Base-by-base conservation (phyloP, 306 rosid genomes). In the Astragalus glycyphyllos region DNA sequence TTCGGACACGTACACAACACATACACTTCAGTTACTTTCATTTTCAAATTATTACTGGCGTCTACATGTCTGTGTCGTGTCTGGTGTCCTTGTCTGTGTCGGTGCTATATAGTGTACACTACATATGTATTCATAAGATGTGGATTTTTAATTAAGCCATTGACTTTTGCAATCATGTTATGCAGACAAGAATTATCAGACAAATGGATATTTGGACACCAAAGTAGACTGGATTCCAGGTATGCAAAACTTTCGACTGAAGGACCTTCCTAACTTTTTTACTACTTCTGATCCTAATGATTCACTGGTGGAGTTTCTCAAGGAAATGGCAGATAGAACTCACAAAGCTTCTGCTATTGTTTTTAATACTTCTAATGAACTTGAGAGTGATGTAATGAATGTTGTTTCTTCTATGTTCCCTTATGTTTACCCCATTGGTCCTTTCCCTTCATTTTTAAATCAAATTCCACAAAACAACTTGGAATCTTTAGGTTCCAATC, bases 211-310 rank as follows among this genome's bases (percentile, higher is more conserved):
- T 62, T 51, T 73, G 34, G 71, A 73, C 55, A 20, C 55, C 3
- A 50, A 62, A 62, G 62, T 73, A 3, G 71, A 73, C 5, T 73
- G 77, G 44, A 73, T 79, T 66, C 58, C 59, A 9, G 63, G 74
- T 10, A 23, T 64, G 75, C 2, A 41, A 47, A 66, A 58, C 11
- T 58, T 79, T 20, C 26, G 57, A 12, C 15, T 72, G 17, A 72
- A 65, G 68, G 73, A 65, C 23, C 17, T 72, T 0, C 26, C 34
- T 1, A 59, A 11, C 1, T 65, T 38, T 40, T 6, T 70, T 1
- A 10, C 47, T 46, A 73, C 83, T 11, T 67, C 75, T 11, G 8
- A 73, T 67, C 65, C 20, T 38, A 68, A 79, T 37, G 67, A 73
- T 51, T 7, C 9, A 0, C 0, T 5, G 13, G 4, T 73, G n/a